Evolutionary conservation across 1,284 basidiomycete species (phyloP).

Genomic region (Heliocybe sulcata): DNA sequence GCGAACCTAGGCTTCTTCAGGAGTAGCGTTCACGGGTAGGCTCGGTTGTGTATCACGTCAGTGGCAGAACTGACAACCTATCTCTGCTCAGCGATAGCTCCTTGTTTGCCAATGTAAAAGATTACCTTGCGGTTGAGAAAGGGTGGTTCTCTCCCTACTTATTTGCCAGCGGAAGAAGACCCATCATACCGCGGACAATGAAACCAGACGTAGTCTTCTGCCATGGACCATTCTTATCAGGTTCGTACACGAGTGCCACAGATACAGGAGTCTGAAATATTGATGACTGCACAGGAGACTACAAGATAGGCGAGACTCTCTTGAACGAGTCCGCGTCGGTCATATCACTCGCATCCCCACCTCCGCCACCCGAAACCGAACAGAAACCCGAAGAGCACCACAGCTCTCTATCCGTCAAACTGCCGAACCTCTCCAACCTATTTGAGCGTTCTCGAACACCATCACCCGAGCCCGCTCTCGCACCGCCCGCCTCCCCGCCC

Average conservation of each 20-base stretch:
- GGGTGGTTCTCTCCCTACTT: conserved; percentile 65
- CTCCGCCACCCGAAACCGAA: conserved; percentile 13
- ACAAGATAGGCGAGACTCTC: conserved; percentile 50
- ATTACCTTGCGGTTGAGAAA: conserved; percentile 55
- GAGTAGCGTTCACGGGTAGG: conserved; percentile 49
- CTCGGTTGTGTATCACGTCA: conserved; percentile 1
- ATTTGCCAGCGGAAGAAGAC: conserved; percentile 51
- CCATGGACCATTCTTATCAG: conserved; percentile 54
- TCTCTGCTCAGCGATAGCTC: conserved; percentile 34
- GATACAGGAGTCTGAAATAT: not conserved
- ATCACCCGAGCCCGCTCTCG: conserved; percentile 36
- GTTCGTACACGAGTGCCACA: conserved; percentile 16
- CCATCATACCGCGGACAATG: conserved; percentile 53
- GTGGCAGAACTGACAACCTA: not conserved
- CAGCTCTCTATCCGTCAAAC: conserved; percentile 5
- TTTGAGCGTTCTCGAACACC: conserved; percentile 42
- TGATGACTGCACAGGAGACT: conserved; percentile 35
- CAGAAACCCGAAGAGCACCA: not conserved
- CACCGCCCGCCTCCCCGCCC: conserved; percentile 33
- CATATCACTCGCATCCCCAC: conserved; percentile 36
- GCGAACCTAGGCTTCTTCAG: conserved; percentile 55
- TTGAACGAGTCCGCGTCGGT: conserved; percentile 44
- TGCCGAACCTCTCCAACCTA: conserved; percentile 26
- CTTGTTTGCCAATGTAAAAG: conserved; percentile 54
- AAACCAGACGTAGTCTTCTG: conserved; percentile 63